Conservation (phyloP, 2,329 filamentous ascomycete species). For the Alternaria consortialis region DNA sequence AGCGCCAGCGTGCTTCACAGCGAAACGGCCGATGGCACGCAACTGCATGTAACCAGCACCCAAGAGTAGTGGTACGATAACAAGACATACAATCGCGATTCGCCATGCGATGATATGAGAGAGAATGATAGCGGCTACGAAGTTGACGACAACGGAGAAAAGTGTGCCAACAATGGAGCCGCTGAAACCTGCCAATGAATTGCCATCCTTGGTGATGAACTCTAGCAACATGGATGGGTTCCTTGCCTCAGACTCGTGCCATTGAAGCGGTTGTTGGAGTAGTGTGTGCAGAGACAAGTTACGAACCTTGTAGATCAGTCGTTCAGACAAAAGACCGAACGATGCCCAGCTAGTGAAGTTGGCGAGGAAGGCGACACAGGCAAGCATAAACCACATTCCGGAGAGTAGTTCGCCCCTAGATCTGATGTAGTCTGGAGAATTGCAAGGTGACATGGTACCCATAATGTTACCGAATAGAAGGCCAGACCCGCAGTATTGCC, state of each 20-base stretch:
- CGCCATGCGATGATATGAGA: conserved; percentile 79
- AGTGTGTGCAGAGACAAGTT: conserved; percentile 71
- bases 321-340: conserved; percentile 69
- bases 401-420: conserved; percentile 63
- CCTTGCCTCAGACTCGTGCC: conserved; percentile 73
- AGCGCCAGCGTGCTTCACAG: conserved; percentile 62
- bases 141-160: conserved; percentile 73
- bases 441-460: conserved; percentile 65
- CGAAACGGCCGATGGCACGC: conserved; percentile 66
- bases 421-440: conserved; percentile 58
- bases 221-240: conserved; percentile 70
- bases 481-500: conserved; percentile 65
- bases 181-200: conserved; percentile 72
- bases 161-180: conserved; percentile 75
- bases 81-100: conserved; percentile 76
- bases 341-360: conserved; percentile 68
- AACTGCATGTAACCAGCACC: conserved; percentile 75
- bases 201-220: conserved; percentile 74
- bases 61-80: conserved; percentile 73
- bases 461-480: conserved; percentile 70
- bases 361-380: conserved; percentile 67
- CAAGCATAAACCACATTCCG: conserved; percentile 68
- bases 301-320: conserved; percentile 69
- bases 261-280: conserved; percentile 72
- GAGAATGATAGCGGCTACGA: conserved; percentile 72